Evolutionary conservation across 179 eudicot species (phyloP).

Genomic region (Beta macrorhiza): DNA sequence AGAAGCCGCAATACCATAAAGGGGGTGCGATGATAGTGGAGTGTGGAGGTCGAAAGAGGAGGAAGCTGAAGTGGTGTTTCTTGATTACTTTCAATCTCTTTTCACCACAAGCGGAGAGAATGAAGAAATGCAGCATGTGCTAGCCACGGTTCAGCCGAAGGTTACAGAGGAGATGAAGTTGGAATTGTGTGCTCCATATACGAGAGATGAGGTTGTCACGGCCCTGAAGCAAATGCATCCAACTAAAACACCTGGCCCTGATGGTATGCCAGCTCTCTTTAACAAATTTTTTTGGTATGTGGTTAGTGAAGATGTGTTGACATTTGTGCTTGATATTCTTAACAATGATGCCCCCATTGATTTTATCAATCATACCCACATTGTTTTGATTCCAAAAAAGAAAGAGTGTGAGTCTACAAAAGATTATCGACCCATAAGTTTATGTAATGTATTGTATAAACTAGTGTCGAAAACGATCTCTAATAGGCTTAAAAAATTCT

Average conservation of each 20-base stretch:
- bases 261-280: neutral
- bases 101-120: too few relatives aligned
- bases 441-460: too few relatives aligned
- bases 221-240: conserved; percentile 8
- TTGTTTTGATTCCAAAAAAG: neutral
- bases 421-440: neutral
- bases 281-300: neutral
- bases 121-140: too few relatives aligned
- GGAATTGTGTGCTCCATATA: too few relatives aligned
- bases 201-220: neutral
- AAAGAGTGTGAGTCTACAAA: neutral
- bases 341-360: neutral
- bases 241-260: neutral
- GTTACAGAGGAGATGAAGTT: too few relatives aligned
- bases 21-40: too few relatives aligned
- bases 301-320: neutral
- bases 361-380: neutral
- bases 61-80: too few relatives aligned
- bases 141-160: too few relatives aligned
- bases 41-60: too few relatives aligned
- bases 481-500: conserved; percentile 10
- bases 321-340: neutral
- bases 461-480: neutral
- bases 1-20: too few relatives aligned
- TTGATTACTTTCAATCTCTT: too few relatives aligned